Percentiles rank a stretch among this genome's conserved stretches.
Conservation (phyloP, 2,329 filamentous ascomycete genomes). For the Botrytis fabae region DNA sequence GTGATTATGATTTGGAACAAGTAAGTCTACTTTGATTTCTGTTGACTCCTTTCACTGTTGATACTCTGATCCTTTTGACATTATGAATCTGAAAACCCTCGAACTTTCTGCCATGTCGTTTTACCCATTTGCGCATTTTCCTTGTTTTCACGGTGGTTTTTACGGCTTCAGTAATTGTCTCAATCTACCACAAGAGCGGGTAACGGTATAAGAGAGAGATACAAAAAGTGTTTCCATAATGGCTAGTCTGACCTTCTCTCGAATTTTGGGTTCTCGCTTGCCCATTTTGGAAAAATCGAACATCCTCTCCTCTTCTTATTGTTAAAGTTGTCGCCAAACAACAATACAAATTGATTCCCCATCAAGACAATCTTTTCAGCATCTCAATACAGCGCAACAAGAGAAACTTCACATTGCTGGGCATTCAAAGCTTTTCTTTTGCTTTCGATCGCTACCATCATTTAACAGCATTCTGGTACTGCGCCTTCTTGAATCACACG, state of each 20-base stretch:
- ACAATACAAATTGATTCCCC: slow-evolving; percentile 1
- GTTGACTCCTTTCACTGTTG: slow-evolving; percentile 28
- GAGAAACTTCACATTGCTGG: neutral
- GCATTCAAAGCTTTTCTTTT: slow-evolving; percentile 6
- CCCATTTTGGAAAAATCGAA: slow-evolving; percentile 12
- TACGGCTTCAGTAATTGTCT: neutral
- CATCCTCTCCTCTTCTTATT: neutral
- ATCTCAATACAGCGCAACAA: neutral
- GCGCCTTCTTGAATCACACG: neutral
- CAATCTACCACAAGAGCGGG: neutral
- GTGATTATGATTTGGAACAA: slow-evolving; percentile 81
- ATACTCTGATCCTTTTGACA: too few relatives aligned
- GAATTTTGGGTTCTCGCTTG: slow-evolving; percentile 8
- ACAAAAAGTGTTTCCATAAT: neutral
- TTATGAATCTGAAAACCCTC: neutral
- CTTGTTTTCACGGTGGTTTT: neutral
- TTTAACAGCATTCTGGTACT: neutral
- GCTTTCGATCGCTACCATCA: slow-evolving; percentile 9
- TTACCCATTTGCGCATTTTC: neutral
- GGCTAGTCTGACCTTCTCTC: neutral
- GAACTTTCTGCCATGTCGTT: too few relatives aligned
- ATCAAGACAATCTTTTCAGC: slow-evolving; percentile 1
- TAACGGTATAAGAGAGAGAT: neutral
- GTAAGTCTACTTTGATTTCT: slow-evolving; percentile 61
- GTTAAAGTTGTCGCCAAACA: slow-evolving; percentile 8